Conservation (phyloP, 257 asterid genomes). For the Ehretia macrophylla region DNA sequence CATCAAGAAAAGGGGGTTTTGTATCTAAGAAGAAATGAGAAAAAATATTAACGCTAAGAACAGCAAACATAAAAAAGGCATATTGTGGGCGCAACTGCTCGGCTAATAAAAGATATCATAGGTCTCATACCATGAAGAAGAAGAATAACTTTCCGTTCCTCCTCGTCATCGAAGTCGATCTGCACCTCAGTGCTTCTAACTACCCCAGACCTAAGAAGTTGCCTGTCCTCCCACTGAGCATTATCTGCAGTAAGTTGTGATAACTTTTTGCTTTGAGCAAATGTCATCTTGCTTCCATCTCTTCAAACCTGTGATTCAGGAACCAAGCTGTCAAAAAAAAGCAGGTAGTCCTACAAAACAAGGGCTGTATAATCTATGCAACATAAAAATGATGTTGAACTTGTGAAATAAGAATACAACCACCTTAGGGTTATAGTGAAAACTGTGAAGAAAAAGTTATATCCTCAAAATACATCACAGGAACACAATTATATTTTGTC, state of each 20-base stretch:
- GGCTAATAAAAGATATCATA: constrained; percentile 4
- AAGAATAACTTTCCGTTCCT: constrained; percentile 87
- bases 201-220: constrained; percentile 95
- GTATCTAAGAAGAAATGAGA: constrained; percentile 57
- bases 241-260: constrained; percentile 97
- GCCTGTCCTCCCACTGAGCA: constrained; percentile 99
- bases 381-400: too few relatives aligned
- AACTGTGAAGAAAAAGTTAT: too few relatives aligned
- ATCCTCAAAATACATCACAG: too few relatives aligned
- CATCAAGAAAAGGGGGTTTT: constrained; percentile 96
- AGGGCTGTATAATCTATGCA: too few relatives aligned
- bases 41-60: background rate
- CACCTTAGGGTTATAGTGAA: background rate
- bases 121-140: constrained; percentile 77
- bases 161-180: constrained; percentile 96
- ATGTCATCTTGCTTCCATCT: constrained; percentile 97
- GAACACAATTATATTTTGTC: too few relatives aligned
- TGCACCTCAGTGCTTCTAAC: constrained; percentile 94
- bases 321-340: background rate
- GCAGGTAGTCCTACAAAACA: background rate
- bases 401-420: background rate
- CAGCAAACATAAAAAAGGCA: background rate
- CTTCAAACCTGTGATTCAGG: constrained; percentile 51
- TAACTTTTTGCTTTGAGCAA: constrained; percentile 87
- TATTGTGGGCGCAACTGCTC: background rate